phyloP scores from a whole-genome alignment of 140 eudicot species.

The Ambrosia hybrid region DNA sequence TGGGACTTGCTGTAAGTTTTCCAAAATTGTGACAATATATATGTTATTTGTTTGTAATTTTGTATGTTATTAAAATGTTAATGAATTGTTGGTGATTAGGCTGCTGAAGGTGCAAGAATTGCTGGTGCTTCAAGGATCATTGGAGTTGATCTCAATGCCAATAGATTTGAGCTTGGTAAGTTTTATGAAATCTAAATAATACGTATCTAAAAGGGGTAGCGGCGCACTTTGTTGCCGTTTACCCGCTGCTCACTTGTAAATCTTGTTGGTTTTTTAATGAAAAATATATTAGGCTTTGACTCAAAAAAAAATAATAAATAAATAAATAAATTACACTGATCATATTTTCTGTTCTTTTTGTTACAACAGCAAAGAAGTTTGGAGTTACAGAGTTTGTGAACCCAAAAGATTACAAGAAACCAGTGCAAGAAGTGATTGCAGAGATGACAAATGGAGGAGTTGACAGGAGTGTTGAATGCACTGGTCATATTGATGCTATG shows the following conservation, averaged over 20 bases:
- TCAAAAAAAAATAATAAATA: too few species aligned
- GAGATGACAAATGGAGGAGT: background rate
- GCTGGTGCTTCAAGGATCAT: constrained; percentile 78
- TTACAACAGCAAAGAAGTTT: constrained; percentile 62
- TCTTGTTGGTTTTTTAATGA: too few species aligned
- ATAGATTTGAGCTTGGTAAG: constrained; percentile 61
- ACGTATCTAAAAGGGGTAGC: too few species aligned
- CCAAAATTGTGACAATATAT: background rate
- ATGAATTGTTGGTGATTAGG: constrained; percentile 36
- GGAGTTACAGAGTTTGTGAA: constrained; percentile 83
- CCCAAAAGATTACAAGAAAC: constrained; percentile 63
- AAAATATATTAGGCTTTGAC: too few species aligned
- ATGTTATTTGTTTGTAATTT: background rate
- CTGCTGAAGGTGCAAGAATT: constrained; percentile 79
- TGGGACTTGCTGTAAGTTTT: constrained; percentile 55
- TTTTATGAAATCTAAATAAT: background rate
- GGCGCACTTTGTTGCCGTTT: too few species aligned
- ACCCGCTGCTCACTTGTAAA: too few species aligned
- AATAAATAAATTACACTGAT: too few species aligned
- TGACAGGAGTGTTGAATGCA: constrained; percentile 47
- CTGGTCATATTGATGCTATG: constrained; percentile 46
- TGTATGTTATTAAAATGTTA: background rate
- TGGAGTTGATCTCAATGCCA: constrained; percentile 67
- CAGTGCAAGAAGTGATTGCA: constrained; percentile 33
- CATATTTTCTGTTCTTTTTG: too few species aligned